Percentiles rank a stretch among this genome's conserved stretches.
These are phyloP conservation scores for Didymella lethalis DNA, from an alignment of 2,329 filamentous ascomycete genomes.

Conservation along the genomic window DNA sequence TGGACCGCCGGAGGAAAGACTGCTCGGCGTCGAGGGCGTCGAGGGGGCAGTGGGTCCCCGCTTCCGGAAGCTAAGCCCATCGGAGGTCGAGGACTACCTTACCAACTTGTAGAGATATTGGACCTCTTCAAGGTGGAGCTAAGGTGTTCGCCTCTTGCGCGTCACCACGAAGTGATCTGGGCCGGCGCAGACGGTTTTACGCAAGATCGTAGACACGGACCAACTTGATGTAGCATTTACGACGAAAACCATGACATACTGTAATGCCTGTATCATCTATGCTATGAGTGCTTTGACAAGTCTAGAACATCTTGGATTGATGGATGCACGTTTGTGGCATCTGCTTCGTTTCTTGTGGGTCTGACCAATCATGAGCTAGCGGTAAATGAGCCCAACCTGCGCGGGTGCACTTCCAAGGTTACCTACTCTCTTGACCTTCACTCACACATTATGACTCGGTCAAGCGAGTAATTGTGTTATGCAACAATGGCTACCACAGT, in stretches of 20 bases:
- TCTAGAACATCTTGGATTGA: neutral
- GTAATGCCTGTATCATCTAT: neutral
- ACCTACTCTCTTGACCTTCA: constrained; percentile 1
- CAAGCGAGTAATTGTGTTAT: neutral
- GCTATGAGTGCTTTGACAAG: neutral
- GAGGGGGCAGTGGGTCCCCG: constrained; percentile 83
- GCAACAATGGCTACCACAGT: constrained; percentile 7
- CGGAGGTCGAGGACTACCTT: constrained; percentile 99
- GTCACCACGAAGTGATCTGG: constrained; percentile 25
- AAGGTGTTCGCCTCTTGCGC: too few species aligned
- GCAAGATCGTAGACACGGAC: constrained; percentile 28
- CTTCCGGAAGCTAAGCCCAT: constrained; percentile 93
- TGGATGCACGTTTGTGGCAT: neutral
- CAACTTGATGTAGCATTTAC: constrained; percentile 34
- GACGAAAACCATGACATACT: constrained; percentile 34
- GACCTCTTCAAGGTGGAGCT: neutral
- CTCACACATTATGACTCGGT: constrained; percentile 3
- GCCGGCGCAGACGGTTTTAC: constrained; percentile 2
- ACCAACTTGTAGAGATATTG: constrained; percentile 80
- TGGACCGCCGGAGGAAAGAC: constrained; percentile 89
- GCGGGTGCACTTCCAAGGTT: neutral
- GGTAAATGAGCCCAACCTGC: constrained; percentile 1
- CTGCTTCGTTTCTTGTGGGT: constrained; percentile 8
- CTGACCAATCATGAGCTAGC: constrained; percentile 18
- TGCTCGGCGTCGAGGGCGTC: constrained; percentile 90